Evolutionary conservation across 768 basidiomycete species (phyloP).

Genomic region (Naganishia kalamii): DNA sequence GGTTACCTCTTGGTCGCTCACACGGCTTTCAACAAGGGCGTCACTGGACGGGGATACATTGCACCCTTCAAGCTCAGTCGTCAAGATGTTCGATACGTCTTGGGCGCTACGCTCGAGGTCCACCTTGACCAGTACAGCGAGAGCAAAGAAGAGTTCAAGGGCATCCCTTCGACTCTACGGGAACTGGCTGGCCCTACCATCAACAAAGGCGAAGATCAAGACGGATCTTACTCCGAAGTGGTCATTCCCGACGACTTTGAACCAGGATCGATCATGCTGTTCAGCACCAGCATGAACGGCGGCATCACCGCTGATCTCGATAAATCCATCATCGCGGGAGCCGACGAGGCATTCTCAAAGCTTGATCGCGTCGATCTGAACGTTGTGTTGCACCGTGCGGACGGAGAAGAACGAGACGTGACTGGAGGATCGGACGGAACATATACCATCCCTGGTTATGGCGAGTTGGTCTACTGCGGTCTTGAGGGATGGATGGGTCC

Average conservation of each 20-base stretch:
- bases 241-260: constrained; percentile 81
- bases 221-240: constrained; percentile 70
- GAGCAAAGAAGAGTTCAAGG: constrained; percentile 57
- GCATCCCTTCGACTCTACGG: constrained; percentile 64
- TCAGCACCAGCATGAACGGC: constrained; percentile 65
- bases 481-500: constrained; percentile 96
- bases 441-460: constrained; percentile 71
- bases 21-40: constrained; percentile 79
- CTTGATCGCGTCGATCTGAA: constrained; percentile 85
- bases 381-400: constrained; percentile 72
- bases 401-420: constrained; percentile 86
- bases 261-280: constrained; percentile 91
- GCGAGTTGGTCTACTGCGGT: constrained; percentile 80
- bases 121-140: constrained; percentile 55
- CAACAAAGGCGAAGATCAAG: constrained; percentile 59
- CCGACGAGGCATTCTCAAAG: constrained; percentile 63
- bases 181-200: constrained; percentile 59
- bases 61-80: constrained; percentile 74
- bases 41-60: constrained; percentile 71
- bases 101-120: constrained; percentile 70
- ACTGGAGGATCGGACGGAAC: constrained; percentile 66
- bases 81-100: constrained; percentile 70
- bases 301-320: constrained; percentile 68
- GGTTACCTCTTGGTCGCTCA: constrained; percentile 89
- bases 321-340: constrained; percentile 62